Evolutionary conservation across 2,329 filamentous ascomycete species (phyloP), one percentile per base, ranked within the genome.

Genomic region (Apiospora sp.): DNA sequence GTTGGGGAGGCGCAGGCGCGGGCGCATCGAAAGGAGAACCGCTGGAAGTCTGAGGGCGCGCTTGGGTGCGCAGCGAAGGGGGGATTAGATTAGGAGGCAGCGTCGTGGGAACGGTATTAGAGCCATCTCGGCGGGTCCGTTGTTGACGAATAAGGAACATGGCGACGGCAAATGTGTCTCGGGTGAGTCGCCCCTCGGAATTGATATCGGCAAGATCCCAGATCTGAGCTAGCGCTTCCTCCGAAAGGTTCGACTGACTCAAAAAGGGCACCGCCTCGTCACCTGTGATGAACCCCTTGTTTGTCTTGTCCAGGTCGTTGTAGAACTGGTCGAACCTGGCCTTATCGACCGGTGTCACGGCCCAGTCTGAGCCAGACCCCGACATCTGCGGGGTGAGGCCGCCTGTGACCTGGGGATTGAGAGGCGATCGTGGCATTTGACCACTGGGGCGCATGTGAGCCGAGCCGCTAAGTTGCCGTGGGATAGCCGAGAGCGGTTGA

Each of bases 191-290:
- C 14, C 96, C 96, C 77, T 95, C 93, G 10, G 94, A 96, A 79
- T 94, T 94, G 82, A 98, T 94, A 83, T 99, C 96, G 19, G 96
- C 93, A 43, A 99, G 89, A 81, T 99, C 96, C 96, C 96, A 99
- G 75, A 99, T 97, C 78, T 97, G 94, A 43, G 96, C 96, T 71
- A 99, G 86, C 13, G 90, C 91, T 78, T 98, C 96, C 80, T 98
- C 96, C 0, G 94, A 90, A 19, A 99, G 87, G 72, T 94, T 93
- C 0, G 96, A 98, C 82, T 98, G 95, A 80, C 93, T 96, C 82
- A 99, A 94, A 84, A 98, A 99, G 12, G 91, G 89, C 12, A 98
- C 96, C 2, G 96, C 96, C 82, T 98, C 95, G 78, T 98, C 96
- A 75, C 96, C 96, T 44, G 92, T 97, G 76, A 99, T 96, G 77